Base-by-base conservation (phyloP, 768 basidiomycete genomes). In the Leccinum subgranulosum region DNA sequence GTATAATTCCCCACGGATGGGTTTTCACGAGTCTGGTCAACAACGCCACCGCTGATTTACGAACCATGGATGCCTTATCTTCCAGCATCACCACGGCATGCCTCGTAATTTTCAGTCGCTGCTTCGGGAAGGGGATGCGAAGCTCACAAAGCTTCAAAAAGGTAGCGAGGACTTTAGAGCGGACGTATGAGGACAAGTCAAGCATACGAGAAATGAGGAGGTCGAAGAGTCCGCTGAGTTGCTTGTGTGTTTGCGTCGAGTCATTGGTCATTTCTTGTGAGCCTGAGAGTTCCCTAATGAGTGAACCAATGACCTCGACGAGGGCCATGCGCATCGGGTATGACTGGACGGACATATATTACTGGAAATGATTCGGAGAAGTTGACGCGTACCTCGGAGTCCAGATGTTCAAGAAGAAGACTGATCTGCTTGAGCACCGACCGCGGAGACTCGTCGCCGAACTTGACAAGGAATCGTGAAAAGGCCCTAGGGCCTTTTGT, bases 251-350 rank as follows among this genome's bases (percentile, higher is more conserved):
- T 41, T 74, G 72, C 6, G 73, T 73, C 43, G 81, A 78, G 50
- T 79, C 77, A 53, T 78, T 75, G 65, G 82, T 67, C 21, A 76
- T 75, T 43, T 81, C 81, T 19, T 75, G 71, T 3, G 84, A 79
- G 19, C 73, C 68, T 0, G 89, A 84, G 12, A 98, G 82, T 61
- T 98, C 92, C 46, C 80, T 78, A 67, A 98, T 93, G 59, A 98
- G 83, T 57, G 79, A 77, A 6, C 92, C 93, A 41, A 98, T 84
- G 56, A 95, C 82, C 69, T 98, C 96, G 51, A 99, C 84, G 55
- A 99, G 80, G 1, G 94, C 92, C 77, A 94, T 89, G 43, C 97
- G 92, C 86, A 99, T 94, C 0, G 94, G 92, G 68, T 98, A 97
- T 0, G 94, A 87, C 94, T 97, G 64, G 14, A 49, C 6, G 33